Evolutionary conservation across 192 early-diverging fungal genomes (phyloP), one percentile per base, ranked within the genome.

Genomic region (Dissophora globulifera): DNA sequence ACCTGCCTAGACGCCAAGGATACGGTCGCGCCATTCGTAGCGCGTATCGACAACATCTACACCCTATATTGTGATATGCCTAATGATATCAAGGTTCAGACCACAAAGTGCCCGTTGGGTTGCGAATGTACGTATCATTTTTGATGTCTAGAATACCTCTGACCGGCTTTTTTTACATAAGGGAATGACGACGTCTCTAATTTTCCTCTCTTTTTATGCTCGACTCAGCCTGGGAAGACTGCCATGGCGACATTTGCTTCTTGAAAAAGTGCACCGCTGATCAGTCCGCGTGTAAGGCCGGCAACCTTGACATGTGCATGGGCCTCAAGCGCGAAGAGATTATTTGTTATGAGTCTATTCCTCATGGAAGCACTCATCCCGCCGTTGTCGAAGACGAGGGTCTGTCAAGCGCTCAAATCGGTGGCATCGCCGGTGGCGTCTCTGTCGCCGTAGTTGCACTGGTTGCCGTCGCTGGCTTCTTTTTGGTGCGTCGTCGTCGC

Each of bases 1-100:
- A 51, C 50, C 13, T 75, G 71, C 50, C 15, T 32, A 29, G 71
- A 75, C 50, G 49, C 20, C 4, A 61, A 66, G 46, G 71, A 75
- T 27, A 27, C 30, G 12, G 35, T 61, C 15, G 62, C 49, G 30
- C 71, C 71, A 25, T 75, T 75, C 51, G 62, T 75, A 5, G 71
- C 71, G 50, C 71, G 71, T 66, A 38, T 75, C 54, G 51, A 75
- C 50, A 75, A 75, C 46, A 48, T 75, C 62, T 75, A 75, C 58
- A 32, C 56, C 19, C 31, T 55, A 17, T 75, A 35, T 50, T 75
- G 71, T 29, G 71, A 75, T 20, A 75, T 75, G 71, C 71, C 71
- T 19, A 19, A 40, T 11, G 31, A 27, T 12, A 16, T 66, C 43
- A 32, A 45, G 26, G 6, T 45, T 26, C 71, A 75, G 62, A 49